phyloP scores from a whole-genome alignment of 2,329 filamentous ascomycete genomes.

The Neofusicoccum parvum region DNA sequence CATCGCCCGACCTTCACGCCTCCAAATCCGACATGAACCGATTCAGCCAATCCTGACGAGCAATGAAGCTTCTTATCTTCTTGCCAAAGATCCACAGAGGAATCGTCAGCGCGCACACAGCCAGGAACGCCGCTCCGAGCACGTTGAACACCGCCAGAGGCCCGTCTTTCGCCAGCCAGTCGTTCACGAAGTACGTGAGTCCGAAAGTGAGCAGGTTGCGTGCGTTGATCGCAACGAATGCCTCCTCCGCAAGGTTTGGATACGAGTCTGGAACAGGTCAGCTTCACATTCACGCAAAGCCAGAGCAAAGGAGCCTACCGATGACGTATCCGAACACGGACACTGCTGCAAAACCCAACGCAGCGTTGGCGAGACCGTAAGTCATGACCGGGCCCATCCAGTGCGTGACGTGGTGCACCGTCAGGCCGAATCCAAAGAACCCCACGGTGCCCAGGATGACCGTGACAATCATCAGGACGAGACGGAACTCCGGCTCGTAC shows the following conservation, averaged over 20 bases:
- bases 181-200: constrained; percentile 44
- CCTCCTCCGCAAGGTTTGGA: constrained; percentile 50
- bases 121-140: constrained; percentile 42
- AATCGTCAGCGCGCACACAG: constrained; percentile 49
- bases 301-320: constrained; percentile 24
- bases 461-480: constrained; percentile 31
- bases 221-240: constrained; percentile 56
- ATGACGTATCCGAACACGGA: constrained; percentile 56
- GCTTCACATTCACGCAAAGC: neutral
- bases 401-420: constrained; percentile 29
- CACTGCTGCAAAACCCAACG: constrained; percentile 11
- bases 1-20: neutral
- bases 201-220: constrained; percentile 53
- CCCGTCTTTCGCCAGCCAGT: constrained; percentile 34
- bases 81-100: constrained; percentile 56
- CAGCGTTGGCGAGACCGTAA: constrained; percentile 51
- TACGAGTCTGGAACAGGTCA: constrained; percentile 39
- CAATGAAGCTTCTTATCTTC: constrained; percentile 47
- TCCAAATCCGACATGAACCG: constrained; percentile 32
- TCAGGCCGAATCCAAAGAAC: constrained; percentile 46
- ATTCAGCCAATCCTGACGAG: constrained; percentile 41
- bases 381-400: constrained; percentile 23
- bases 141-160: constrained; percentile 33
- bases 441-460: constrained; percentile 38
- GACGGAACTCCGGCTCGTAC: constrained; percentile 33